Evolutionary conservation across 2,329 filamentous ascomycete species (phyloP), one percentile per base, ranked within the genome.

Genomic region (Allantophomopsis cytisporea): DNA sequence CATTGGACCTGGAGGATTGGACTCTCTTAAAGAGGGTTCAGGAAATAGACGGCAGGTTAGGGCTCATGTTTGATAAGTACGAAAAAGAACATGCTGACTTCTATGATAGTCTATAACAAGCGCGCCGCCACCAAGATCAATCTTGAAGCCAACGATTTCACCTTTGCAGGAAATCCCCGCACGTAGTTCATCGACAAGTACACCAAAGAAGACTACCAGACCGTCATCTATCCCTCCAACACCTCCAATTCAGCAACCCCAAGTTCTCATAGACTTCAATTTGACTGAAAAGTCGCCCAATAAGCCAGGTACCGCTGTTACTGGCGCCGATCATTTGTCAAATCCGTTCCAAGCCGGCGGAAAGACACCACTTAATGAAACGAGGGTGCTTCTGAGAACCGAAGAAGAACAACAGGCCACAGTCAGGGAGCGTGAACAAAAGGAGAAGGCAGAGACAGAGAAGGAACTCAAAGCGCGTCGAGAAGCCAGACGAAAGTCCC

Each of bases 401-500:
- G 79, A 84, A 51, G 78, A 83, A 48, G 74, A 83, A 49, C 78
- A 82, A 49, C 74, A 81, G 51, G 75, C 76, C 10, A 77, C 80
- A 2, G 76, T 76, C 7, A 68, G 73, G 43, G 79, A 84, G 51
- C 70, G 76, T 17, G 80, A 84, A 47, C 80, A 83, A 45, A 69
- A 72, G 33, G 80, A 78, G 51, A 67, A 68, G 41, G 62, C 64
- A 12, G 66, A 75, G 39, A 54, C 72, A 12, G 72, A 80, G 52
- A 76, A 73, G 48, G 73, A 74, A 36, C 68, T 76, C 37, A 62
- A 72, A 42, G 79, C 89, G 50, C 74, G 87, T 40, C 74, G 87
- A 50, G 91, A 94, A 57, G 88, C 86, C 35, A 80, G 91, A 46
- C 75, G 91, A 50, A 96, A 96, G 58, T 95, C 88, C 14, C 71